A percentile compares a stretch with the other conserved stretches of the same genome.
These are phyloP conservation scores for Maudiozyma saulgeensis DNA, from an alignment of 805 yeast genomes.

Conservation along the genomic window DNA sequence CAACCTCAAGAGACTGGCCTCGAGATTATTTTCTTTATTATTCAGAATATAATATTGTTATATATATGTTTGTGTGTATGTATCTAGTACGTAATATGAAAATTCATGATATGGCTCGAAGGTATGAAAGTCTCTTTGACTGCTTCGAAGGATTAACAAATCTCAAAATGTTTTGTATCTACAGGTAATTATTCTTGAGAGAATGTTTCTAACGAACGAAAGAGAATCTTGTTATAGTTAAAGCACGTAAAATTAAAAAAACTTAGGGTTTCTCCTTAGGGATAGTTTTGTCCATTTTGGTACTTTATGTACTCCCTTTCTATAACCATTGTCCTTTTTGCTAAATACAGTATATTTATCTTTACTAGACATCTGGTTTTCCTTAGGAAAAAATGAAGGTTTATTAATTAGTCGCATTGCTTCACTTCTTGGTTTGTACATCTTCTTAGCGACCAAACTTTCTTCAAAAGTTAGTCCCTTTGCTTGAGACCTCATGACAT, in stretches of 20 bases:
- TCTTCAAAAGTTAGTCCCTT: slow-evolving; percentile 16
- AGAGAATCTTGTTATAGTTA: too few species aligned
- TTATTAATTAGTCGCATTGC: slow-evolving; percentile 23
- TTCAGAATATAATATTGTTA: not conserved
- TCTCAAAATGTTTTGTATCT: not conserved
- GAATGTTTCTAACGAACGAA: too few species aligned
- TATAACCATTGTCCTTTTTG: slow-evolving; percentile 63
- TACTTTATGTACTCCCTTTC: slow-evolving; percentile 79
- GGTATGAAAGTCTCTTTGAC: too few species aligned
- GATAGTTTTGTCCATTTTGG: slow-evolving; percentile 89
- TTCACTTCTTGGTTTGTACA: slow-evolving; percentile 22
- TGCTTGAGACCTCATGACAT: slow-evolving; percentile 16
- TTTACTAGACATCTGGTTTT: slow-evolving; percentile 63
- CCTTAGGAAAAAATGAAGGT: slow-evolving; percentile 56
- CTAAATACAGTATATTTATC: slow-evolving; percentile 86
- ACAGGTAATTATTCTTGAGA: not conserved
- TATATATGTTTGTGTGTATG: too few species aligned
- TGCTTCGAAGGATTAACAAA: not conserved
- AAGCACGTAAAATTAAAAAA: slow-evolving; percentile 35
- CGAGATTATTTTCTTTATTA: not conserved
- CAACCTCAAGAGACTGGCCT: too few species aligned
- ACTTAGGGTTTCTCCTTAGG: slow-evolving; percentile 68
- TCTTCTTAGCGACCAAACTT: slow-evolving; percentile 10
- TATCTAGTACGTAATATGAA: too few species aligned
- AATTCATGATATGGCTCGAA: too few species aligned